Percentiles rank a stretch among this genome's conserved stretches.
Evolutionary conservation across 371 early-diverging fungal genomes (phyloP).

Genomic region (Thermomucor indicae-seudaticae): DNA sequence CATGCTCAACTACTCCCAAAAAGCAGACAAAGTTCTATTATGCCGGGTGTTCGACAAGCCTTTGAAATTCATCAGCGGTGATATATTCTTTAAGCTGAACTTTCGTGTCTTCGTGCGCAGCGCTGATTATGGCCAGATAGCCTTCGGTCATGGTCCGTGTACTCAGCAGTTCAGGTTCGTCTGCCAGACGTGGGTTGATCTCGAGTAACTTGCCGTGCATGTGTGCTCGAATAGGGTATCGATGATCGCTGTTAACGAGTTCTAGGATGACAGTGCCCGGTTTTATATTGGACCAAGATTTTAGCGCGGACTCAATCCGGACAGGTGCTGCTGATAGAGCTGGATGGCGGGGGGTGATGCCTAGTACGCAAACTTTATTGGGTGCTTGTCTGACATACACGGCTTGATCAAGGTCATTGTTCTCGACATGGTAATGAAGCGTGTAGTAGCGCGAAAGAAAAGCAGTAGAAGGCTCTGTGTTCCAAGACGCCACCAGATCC

Average conservation of each 20-base stretch:
- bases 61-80: background rate
- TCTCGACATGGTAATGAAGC: conserved; percentile 21
- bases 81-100: conserved; percentile 2
- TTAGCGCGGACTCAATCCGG: conserved; percentile 5
- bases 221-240: conserved; percentile 23
- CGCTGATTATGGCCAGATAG: conserved; percentile 40
- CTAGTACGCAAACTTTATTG: conserved; percentile 46
- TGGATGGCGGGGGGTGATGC: conserved; percentile 21
- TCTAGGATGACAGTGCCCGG: conserved; percentile 22
- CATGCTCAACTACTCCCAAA: too few species aligned
- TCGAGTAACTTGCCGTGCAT: conserved; percentile 43
- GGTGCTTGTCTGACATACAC: conserved; percentile 46
- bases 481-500: conserved; percentile 19
- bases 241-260: conserved; percentile 9
- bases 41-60: too few species aligned
- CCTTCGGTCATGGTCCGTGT: conserved; percentile 31
- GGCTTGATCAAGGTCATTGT: conserved; percentile 3
- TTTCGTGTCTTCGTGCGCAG: conserved; percentile 9
- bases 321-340: background rate
- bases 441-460: conserved; percentile 39
- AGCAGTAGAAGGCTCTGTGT: conserved; percentile 19
- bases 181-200: conserved; percentile 26
- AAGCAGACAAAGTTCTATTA: too few species aligned
- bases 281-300: conserved; percentile 25
- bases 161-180: conserved; percentile 20